phyloP scores from a whole-genome alignment of 306 rosid species.

The Inga oerstediana region DNA sequence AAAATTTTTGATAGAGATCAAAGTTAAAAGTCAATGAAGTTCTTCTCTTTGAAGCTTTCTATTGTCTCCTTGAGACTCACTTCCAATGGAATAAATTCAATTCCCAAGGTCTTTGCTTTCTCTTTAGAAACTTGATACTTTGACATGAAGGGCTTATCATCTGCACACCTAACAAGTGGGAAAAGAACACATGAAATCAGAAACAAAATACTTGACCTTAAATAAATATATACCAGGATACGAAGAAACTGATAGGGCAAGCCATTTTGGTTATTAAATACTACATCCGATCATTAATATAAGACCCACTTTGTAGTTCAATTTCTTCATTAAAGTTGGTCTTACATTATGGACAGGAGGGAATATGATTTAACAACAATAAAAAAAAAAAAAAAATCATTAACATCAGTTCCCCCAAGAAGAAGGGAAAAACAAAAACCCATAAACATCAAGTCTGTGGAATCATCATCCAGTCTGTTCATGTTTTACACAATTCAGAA shows the following conservation, averaged over 20 bases:
- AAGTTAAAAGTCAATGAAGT: neutral
- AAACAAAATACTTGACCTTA: neutral
- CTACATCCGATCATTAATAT: no score
- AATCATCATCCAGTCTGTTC: neutral
- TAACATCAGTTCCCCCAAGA: neutral
- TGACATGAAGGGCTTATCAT: neutral
- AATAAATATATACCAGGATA: neutral
- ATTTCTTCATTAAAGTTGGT: no score
- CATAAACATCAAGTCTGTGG: neutral
- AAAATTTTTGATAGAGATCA: neutral
- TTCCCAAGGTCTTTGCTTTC: constrained; percentile 5
- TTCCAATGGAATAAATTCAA: constrained; percentile 7
- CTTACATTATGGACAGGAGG: no score
- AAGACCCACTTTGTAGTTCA: no score
- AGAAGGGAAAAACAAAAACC: neutral
- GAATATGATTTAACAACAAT: neutral
- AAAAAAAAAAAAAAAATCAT: neutral
- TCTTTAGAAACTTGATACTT: neutral
- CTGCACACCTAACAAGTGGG: neutral
- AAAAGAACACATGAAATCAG: neutral
- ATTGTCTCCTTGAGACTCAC: neutral
- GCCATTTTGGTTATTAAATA: neutral
- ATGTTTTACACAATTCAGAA: neutral
- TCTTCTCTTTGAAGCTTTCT: constrained; percentile 16
- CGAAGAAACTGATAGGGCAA: neutral